A percentile compares a stretch with the other conserved stretches of the same genome.
Conservation (phyloP, 2,329 filamentous ascomycete species). For the Exophiala phaeomuriformis region DNA sequence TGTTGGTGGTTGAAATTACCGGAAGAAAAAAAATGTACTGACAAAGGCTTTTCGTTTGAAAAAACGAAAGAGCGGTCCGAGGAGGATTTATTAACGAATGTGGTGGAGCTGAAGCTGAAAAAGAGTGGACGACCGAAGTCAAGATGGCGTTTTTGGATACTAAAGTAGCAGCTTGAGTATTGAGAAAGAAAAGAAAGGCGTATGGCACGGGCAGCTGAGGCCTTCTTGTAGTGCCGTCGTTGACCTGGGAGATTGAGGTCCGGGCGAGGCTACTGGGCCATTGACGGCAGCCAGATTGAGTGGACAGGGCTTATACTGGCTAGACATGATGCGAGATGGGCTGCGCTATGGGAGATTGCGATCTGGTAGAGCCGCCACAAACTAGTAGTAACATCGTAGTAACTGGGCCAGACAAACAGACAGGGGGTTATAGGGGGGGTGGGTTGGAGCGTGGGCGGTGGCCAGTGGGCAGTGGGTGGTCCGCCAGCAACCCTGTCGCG, state of each 20-base stretch:
- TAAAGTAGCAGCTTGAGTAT: conserved; percentile 24
- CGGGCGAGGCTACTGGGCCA: conserved; percentile 1
- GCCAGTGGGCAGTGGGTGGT: no score
- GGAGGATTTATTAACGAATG: conserved; percentile 21
- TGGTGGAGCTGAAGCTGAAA: conserved; percentile 26
- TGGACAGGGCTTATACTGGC: conserved; percentile 4
- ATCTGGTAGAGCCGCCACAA: conserved; percentile 5
- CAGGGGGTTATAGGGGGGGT: conserved; percentile 1
- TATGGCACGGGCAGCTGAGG: conserved; percentile 16
- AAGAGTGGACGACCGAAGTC: conserved; percentile 28
- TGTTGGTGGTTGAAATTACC: conserved; percentile 17
- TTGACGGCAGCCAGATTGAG: conserved; percentile 11
- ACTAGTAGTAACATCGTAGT: neutral
- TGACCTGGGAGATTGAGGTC: conserved; percentile 20
- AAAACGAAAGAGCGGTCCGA: conserved; percentile 8
- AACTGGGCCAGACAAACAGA: neutral
- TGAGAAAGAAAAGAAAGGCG: conserved; percentile 11
- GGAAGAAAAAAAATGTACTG: conserved; percentile 8
- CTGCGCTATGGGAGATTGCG: conserved; percentile 11
- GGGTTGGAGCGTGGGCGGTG: neutral
- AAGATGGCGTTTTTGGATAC: conserved; percentile 21
- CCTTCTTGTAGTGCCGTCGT: conserved; percentile 17
- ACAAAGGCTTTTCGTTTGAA: conserved; percentile 3
- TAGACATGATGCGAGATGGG: neutral
- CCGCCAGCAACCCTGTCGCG: no score